Conservation (phyloP, 768 basidiomycete genomes). For the Boletus reticuloceps region DNA sequence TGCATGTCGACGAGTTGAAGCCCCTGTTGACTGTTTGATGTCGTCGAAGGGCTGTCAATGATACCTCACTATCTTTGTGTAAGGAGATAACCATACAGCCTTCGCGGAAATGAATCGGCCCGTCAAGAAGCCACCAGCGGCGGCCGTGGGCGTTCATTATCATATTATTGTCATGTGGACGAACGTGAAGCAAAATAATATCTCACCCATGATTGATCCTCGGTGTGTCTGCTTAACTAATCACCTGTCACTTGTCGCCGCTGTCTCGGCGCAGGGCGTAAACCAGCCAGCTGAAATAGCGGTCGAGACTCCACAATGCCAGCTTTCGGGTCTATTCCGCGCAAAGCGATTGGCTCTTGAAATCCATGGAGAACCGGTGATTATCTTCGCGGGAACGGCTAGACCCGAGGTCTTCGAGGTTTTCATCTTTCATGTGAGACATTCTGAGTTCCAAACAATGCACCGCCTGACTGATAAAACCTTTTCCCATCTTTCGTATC, state of each 20-base stretch:
- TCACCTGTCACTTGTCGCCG: neutral
- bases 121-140: neutral
- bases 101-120: slow-evolving; percentile 24
- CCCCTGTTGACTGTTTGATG: neutral
- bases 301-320: neutral
- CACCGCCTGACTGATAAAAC: neutral
- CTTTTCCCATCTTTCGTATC: slow-evolving; percentile 6
- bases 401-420: neutral
- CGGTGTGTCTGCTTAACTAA: neutral
- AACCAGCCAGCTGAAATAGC: too few relatives aligned
- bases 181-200: neutral
- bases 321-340: slow-evolving; percentile 2
- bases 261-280: neutral
- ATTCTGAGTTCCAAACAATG: slow-evolving; percentile 4
- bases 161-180: neutral
- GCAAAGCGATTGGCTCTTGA: neutral
- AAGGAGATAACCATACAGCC: neutral
- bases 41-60: too few relatives aligned
- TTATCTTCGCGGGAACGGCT: neutral
- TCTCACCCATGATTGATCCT: neutral
- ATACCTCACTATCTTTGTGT: too few relatives aligned
- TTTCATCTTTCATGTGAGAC: slow-evolving; percentile 8
- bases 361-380: neutral
- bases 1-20: neutral
- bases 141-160: neutral